These are phyloP conservation scores for Purpureocillium lavendulum DNA, from an alignment of 2,329 filamentous ascomycete genomes.

Conservation along the genomic window DNA sequence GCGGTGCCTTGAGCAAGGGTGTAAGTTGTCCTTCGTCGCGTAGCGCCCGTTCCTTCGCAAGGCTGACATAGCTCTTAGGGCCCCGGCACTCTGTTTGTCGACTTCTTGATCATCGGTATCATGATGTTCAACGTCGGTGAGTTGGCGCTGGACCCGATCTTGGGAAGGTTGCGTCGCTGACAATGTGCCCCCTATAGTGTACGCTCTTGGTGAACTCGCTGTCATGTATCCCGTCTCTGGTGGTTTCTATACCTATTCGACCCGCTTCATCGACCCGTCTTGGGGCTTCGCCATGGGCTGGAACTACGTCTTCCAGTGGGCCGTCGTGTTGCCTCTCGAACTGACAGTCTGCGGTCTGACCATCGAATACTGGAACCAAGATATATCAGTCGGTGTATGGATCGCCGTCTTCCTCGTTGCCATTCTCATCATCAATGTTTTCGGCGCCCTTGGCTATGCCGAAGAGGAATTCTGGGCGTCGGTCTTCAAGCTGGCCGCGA, in stretches of 20 bases:
- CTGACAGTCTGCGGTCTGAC: slow-evolving; percentile 41
- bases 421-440: slow-evolving; percentile 40
- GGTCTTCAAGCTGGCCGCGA: slow-evolving; percentile 43
- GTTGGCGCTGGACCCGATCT: slow-evolving; percentile 2
- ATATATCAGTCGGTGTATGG: slow-evolving; percentile 37
- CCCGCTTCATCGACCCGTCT: slow-evolving; percentile 50
- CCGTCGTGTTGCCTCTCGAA: slow-evolving; percentile 37
- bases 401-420: slow-evolving; percentile 40
- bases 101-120: slow-evolving; percentile 40
- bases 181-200: slow-evolving; percentile 23
- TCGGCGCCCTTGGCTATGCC: slow-evolving; percentile 39
- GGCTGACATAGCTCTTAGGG: slow-evolving; percentile 13
- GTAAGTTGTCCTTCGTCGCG: slow-evolving; percentile 18
- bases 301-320: slow-evolving; percentile 42
- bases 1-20: slow-evolving; percentile 38
- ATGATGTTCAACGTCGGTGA: slow-evolving; percentile 43
- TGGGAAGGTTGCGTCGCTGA: neutral
- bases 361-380: slow-evolving; percentile 39
- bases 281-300: slow-evolving; percentile 47
- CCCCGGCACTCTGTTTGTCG: slow-evolving; percentile 25
- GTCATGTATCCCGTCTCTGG: slow-evolving; percentile 51
- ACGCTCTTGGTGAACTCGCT: slow-evolving; percentile 49
- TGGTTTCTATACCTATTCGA: slow-evolving; percentile 50
- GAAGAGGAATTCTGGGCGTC: slow-evolving; percentile 47
- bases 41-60: neutral